Base-by-base conservation (phyloP, 2,329 filamentous ascomycete species). In the Domatiomyces catenatus region DNA sequence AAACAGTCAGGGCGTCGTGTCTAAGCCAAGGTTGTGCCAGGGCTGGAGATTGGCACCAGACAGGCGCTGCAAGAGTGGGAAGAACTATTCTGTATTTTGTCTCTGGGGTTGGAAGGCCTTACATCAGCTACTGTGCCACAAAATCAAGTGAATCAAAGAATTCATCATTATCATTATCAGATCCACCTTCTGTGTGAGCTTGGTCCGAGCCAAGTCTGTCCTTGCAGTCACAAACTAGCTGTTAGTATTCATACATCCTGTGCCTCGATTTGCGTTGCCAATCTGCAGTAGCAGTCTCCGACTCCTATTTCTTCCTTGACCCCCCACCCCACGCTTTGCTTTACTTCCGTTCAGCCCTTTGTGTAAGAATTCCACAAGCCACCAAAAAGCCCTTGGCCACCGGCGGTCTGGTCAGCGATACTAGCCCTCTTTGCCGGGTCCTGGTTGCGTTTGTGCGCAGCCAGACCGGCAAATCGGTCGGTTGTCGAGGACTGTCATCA, bases 351-450 rank as follows among this genome's bases (percentile, higher is more conserved):
- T 39, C 32, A 39, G 22, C 58, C 71, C 54, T 63, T 60, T 22
- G 58, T 60, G 42, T 58, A 60, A 22, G 36, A 54, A 42, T 56
- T 50, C 58, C 58, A 60, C 56, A 57, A 54, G 17, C 55, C 53
- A 12, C 54, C 52, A 36, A 60, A 45, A 32, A 59, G 53, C 17
- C 58, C 58, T 1, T 48, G 26, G 20, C 53, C 46, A 17, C 53
- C 57, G 7, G 55, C 44, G 42, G 52, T 54, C 53, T 60, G 58
- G 8, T 60, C 58, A 5, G 44, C 28, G 48, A 50, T 57, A 39
- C 26, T 51, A 10, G 53, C 43, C 43, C 47, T 51, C 39, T 54
- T 56, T 7, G 15, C 44, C 10, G 26, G 10, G 47, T 58, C 56
- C 45, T 50, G 48, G n/a, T 50, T 51, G 17, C 57, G 56, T 45